Percentiles rank a stretch among this genome's conserved stretches.
Evolutionary conservation across 1,139 yeast species (phyloP).

Genomic region (Kodamaea alishanica): DNA sequence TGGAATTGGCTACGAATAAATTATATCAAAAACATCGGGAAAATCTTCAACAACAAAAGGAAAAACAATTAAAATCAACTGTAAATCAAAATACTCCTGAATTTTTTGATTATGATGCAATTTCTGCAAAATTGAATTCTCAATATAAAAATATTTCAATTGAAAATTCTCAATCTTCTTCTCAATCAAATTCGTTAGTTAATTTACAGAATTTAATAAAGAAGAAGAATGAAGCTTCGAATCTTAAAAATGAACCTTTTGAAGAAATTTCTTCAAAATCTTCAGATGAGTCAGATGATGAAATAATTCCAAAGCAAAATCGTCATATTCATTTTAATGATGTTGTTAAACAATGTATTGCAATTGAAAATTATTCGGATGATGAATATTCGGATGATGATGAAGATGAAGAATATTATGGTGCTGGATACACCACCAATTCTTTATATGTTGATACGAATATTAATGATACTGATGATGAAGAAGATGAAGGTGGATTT

Average conservation of each 20-base stretch:
- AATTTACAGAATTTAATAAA: conserved; percentile 15
- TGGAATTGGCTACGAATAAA: conserved; percentile 42
- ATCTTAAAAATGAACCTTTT: neutral
- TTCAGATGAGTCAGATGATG: neutral
- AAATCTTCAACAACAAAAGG: conserved; percentile 20
- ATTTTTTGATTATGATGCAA: conserved; percentile 53
- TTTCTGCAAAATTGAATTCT: conserved; percentile 57
- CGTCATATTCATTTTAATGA: conserved; percentile 89
- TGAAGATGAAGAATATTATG: conserved; percentile 15
- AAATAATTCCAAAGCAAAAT: conserved; percentile 20
- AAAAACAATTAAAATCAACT: conserved; percentile 7
- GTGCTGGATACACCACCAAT: conserved; percentile 7
- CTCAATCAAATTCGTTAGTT: conserved; percentile 16
- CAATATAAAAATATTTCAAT: conserved; percentile 37
- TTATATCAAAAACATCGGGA: conserved; percentile 27
- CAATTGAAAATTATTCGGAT: conserved; percentile 46
- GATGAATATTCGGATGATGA: conserved; percentile 29
- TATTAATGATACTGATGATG: conserved; percentile 45
- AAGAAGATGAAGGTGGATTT: conserved; percentile 68
- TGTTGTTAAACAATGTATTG: conserved; percentile 88
- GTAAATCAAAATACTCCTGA: conserved; percentile 33
- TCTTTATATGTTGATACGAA: conserved; percentile 9
- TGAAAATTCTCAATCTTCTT: conserved; percentile 14
- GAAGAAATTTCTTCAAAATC: neutral
- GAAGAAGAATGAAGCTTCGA: conserved; percentile 2